These are phyloP conservation scores for Cystobasidium tubakii DNA, from an alignment of 768 basidiomycete genomes.

Conservation along the genomic window DNA sequence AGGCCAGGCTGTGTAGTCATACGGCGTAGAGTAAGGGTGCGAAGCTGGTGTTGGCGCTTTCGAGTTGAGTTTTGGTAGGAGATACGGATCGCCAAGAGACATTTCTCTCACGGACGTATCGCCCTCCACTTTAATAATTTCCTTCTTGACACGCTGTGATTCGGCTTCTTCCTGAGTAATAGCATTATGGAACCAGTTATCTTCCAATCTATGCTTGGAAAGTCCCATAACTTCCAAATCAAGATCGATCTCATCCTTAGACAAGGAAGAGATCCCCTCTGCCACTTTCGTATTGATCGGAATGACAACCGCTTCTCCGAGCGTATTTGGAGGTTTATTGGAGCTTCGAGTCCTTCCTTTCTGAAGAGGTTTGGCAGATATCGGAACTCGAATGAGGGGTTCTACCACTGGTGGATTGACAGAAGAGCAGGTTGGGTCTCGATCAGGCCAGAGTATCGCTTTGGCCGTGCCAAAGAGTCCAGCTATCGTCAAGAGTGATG, in stretches of 20 bases:
- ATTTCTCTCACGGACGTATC: background rate
- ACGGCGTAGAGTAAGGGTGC: background rate
- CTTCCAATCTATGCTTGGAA: background rate
- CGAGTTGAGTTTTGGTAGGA: background rate
- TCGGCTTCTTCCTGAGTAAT: background rate
- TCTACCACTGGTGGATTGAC: background rate
- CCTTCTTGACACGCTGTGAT: background rate
- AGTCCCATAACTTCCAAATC: constrained; percentile 4
- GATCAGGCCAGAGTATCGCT: background rate
- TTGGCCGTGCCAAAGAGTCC: background rate
- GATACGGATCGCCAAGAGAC: background rate
- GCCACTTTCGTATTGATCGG: background rate
- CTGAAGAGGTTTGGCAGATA: background rate
- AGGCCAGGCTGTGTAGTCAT: background rate
- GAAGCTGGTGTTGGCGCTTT: background rate
- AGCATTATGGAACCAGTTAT: background rate
- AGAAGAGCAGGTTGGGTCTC: background rate
- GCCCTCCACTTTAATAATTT: background rate
- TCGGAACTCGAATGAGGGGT: background rate
- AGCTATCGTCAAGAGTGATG: background rate
- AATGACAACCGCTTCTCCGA: background rate
- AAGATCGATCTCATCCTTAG: background rate
- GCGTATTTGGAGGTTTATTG: background rate
- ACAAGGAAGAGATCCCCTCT: background rate
- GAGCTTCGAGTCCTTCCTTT: constrained; percentile 1